These are phyloP conservation scores for Lasiosphaeriaceae sp. DNA, from an alignment of 495 filamentous ascomycete species.

Conservation along the genomic window DNA sequence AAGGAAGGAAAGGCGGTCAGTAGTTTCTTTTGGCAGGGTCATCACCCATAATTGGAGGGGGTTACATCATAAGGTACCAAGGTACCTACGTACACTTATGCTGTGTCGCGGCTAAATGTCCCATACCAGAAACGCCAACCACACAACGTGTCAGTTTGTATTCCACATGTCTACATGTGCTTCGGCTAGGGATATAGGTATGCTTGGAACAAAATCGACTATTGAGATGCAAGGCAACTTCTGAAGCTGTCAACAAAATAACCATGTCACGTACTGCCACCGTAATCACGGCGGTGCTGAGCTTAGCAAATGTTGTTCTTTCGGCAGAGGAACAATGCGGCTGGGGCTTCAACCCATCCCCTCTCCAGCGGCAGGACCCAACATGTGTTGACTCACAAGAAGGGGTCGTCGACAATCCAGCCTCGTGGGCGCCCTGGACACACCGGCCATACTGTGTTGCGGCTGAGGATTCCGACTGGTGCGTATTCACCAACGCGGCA, in stretches of 20 bases:
- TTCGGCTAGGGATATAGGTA: neutral
- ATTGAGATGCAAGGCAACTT: neutral
- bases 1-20: no score
- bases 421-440: slow-evolving; percentile 30
- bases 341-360: slow-evolving; percentile 3
- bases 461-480: slow-evolving; percentile 19
- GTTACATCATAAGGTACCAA: no score
- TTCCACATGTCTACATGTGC: neutral
- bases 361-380: neutral
- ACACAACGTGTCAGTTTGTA: slow-evolving; percentile 3
- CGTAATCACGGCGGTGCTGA: neutral
- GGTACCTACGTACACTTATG: no score
- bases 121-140: neutral
- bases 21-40: no score
- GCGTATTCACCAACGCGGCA: slow-evolving; percentile 33
- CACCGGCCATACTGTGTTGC: slow-evolving; percentile 26
- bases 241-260: neutral
- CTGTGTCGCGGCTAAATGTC: neutral
- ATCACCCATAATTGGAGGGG: no score
- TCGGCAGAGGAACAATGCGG: slow-evolving; percentile 1
- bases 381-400: neutral
- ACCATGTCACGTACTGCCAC: neutral
- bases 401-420: neutral
- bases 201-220: neutral
- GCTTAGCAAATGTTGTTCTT: neutral